A percentile compares a stretch with the other conserved stretches of the same genome.
Conservation (phyloP, 148 eudicot species). For the Camellia granthamiana region DNA sequence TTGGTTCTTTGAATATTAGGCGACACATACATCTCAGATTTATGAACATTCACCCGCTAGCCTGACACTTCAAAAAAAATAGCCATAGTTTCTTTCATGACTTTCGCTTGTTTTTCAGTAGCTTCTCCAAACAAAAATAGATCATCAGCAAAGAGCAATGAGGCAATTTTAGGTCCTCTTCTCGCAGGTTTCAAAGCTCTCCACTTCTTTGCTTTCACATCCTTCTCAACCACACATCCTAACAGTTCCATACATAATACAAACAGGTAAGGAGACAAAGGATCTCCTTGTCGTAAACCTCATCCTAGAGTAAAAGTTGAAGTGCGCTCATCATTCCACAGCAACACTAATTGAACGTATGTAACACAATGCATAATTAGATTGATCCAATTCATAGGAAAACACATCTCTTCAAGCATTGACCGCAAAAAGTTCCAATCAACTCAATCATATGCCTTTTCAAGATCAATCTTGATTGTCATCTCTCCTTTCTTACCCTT, state of each 20-base stretch:
- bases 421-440: not conserved
- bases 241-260: not conserved
- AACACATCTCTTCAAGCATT: not conserved
- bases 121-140: not conserved
- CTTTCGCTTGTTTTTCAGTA: not conserved
- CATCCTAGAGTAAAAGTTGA: not conserved
- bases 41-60: not conserved
- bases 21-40: not conserved
- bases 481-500: not conserved
- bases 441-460: not conserved
- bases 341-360: not conserved
- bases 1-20: not conserved
- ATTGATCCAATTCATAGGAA: not conserved
- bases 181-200: not conserved
- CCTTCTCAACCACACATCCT: not conserved
- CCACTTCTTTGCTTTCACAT: not conserved
- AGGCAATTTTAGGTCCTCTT: not conserved
- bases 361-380: constrained; percentile 7
- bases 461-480: no score
- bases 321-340: not conserved
- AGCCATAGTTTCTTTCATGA: not conserved
- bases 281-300: not conserved
- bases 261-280: not conserved
- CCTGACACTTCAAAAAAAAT: not conserved
- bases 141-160: not conserved